A percentile compares a stretch with the other conserved stretches of the same genome.
phyloP scores from a whole-genome alignment of 2,329 filamentous ascomycete genomes.

The Fusarium scirpi region DNA sequence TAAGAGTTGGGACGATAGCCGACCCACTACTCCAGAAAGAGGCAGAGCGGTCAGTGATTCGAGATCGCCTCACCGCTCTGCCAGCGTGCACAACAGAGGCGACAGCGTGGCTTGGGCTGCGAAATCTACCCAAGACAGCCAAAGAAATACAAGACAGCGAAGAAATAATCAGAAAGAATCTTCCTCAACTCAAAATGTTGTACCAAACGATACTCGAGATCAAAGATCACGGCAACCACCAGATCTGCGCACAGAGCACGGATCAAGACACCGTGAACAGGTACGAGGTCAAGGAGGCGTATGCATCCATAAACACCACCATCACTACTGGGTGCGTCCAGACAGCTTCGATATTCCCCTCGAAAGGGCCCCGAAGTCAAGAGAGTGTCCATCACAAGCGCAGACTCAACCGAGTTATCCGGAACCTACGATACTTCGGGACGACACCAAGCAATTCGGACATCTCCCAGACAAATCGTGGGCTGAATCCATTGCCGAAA shows the following conservation, averaged over 20 bases:
- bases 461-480: constrained; percentile 35
- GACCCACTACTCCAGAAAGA: constrained; percentile 10
- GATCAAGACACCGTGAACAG: constrained; percentile 42
- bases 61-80: constrained; percentile 14
- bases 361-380: neutral
- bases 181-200: constrained; percentile 20
- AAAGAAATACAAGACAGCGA: constrained; percentile 35
- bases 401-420: constrained; percentile 34
- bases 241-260: constrained; percentile 40
- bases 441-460: constrained; percentile 31
- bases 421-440: constrained; percentile 40
- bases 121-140: constrained; percentile 9
- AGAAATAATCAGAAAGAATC: constrained; percentile 11
- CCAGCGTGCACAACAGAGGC: neutral
- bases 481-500: constrained; percentile 47
- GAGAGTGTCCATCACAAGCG: constrained; percentile 14
- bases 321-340: constrained; percentile 69
- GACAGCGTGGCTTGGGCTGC: neutral
- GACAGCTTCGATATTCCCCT: constrained; percentile 38
- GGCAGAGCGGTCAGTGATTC: constrained; percentile 6
- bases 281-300: constrained; percentile 46
- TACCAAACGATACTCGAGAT: constrained; percentile 14
- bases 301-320: constrained; percentile 70
- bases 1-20: constrained; percentile 9
- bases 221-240: constrained; percentile 14